phyloP scores from a whole-genome alignment of 106 monocot species.

The Xerophyta viscosa region DNA sequence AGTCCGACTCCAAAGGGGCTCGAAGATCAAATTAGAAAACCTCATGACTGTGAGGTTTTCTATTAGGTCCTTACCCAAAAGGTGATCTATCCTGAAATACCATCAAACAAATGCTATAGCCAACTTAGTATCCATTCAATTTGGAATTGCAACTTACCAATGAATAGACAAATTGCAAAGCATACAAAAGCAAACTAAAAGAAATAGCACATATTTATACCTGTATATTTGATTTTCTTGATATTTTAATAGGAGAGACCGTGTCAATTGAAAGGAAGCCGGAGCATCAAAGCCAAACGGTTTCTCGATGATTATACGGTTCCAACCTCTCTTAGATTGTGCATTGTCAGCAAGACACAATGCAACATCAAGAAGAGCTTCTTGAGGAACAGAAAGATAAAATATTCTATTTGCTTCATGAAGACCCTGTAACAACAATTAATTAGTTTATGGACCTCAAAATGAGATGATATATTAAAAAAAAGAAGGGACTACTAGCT shows the following conservation, averaged over 20 bases:
- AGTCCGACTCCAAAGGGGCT: slow-evolving; percentile 80
- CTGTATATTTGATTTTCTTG: slow-evolving; percentile 85
- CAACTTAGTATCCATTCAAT: background rate
- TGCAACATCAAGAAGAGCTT: slow-evolving; percentile 78
- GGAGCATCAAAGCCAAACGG: slow-evolving; percentile 73
- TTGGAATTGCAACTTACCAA: background rate
- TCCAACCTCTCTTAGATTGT: slow-evolving; percentile 65
- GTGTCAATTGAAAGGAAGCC: slow-evolving; percentile 54
- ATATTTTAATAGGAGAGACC: slow-evolving; percentile 63
- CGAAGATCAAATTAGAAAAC: slow-evolving; percentile 88
- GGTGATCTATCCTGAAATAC: slow-evolving; percentile 78
- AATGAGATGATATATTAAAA: no score
- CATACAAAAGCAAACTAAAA: no score
- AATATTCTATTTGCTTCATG: slow-evolving; percentile 82
- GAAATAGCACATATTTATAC: slow-evolving; percentile 18
- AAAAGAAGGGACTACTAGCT: no score
- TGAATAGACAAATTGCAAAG: background rate
- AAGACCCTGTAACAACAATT: slow-evolving; percentile 24
- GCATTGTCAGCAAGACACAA: slow-evolving; percentile 58
- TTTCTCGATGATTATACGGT: slow-evolving; percentile 84
- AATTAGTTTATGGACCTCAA: background rate
- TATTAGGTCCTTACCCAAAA: slow-evolving; percentile 76
- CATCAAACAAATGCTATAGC: background rate
- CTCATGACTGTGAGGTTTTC: slow-evolving; percentile 85
- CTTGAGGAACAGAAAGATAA: slow-evolving; percentile 91